Evolutionary conservation across 1,284 basidiomycete species (phyloP), one percentile per base, ranked within the genome.

Genomic region (Puccinia novopanici): DNA sequence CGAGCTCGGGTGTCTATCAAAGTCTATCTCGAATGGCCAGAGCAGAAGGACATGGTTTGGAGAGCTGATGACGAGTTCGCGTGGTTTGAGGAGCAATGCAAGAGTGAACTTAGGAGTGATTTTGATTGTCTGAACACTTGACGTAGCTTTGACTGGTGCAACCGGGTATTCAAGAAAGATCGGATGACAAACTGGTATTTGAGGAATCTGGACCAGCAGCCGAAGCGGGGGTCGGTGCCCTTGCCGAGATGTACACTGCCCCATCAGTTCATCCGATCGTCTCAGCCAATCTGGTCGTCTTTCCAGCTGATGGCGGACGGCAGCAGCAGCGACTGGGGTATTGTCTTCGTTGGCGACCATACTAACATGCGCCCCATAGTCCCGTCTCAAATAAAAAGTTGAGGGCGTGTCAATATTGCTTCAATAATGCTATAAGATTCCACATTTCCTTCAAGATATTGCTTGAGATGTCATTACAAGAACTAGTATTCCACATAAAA

Each of bases 91-190:
- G n/a, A 78, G 54, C 27, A 78, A 59, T 37, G 65, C 24, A 17
- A 78, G 65, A 34, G 24, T 70, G 50, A 78, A 65, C 24, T 78
- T 65, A 22, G 57, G n/a, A n/a, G n/a, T n/a, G n/a, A n/a, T n/a
- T n/a, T n/a, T n/a, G n/a, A n/a, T n/a, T n/a, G n/a, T n/a, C n/a
- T n/a, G n/a, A n/a, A n/a, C n/a, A n/a, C n/a, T n/a, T n/a, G n/a
- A n/a, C n/a, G n/a, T n/a, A n/a, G n/a, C n/a, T n/a, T n/a, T n/a
- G n/a, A n/a, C n/a, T n/a, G 54, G 12, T 82, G 68, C 2, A 83
- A 82, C 61, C 84, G 83, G 8, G 84, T 85, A 1, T 84, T 84
- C 22, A 83, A n/a, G n/a, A n/a, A n/a, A n/a, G n/a, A n/a, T n/a
- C n/a, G n/a, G n/a, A n/a, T n/a, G n/a, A n/a, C n/a, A n/a, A n/a